phyloP scores from a whole-genome alignment of 768 basidiomycete genomes.

The Phaeolepiota aurea region DNA sequence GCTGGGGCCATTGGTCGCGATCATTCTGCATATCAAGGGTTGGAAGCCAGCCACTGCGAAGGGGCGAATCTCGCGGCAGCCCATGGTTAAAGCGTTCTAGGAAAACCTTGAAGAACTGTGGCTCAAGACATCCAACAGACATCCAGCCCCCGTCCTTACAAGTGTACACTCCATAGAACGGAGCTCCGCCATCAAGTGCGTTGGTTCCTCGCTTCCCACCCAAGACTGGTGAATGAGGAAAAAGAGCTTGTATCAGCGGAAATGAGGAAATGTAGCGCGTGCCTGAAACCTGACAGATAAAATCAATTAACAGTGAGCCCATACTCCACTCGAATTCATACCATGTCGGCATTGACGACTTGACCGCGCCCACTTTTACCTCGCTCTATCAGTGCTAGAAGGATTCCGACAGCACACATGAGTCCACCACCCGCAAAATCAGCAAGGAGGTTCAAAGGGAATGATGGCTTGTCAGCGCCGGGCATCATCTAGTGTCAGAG shows the following conservation, averaged over 20 bases:
- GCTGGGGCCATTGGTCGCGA: slow-evolving; percentile 44
- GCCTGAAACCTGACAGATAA: slow-evolving; percentile 55
- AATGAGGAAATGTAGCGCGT: slow-evolving; percentile 71
- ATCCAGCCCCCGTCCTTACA: slow-evolving; percentile 71
- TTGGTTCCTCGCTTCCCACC: slow-evolving; percentile 44
- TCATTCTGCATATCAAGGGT: slow-evolving; percentile 34
- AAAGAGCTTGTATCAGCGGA: slow-evolving; percentile 44
- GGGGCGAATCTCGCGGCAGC: slow-evolving; percentile 34
- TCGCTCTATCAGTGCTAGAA: slow-evolving; percentile 69
- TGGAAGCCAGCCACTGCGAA: slow-evolving; percentile 48
- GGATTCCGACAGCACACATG: slow-evolving; percentile 61
- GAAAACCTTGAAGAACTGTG: slow-evolving; percentile 61
- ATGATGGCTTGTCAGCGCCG: slow-evolving; percentile 56
- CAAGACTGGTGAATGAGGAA: slow-evolving; percentile 26
- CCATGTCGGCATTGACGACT: slow-evolving; percentile 74
- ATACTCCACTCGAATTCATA: slow-evolving; percentile 13
- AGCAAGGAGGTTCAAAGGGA: slow-evolving; percentile 70
- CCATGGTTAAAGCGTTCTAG: slow-evolving; percentile 43
- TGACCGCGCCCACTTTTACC: slow-evolving; percentile 60
- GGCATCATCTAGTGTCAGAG: slow-evolving; percentile 49
- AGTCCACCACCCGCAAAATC: slow-evolving; percentile 82
- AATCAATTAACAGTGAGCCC: neutral
- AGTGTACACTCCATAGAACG: slow-evolving; percentile 68
- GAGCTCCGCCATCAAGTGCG: slow-evolving; percentile 67
- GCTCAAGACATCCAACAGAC: slow-evolving; percentile 70